These are phyloP conservation scores for Barbarea vulgaris DNA, from an alignment of 345 rosid genomes.

Conservation along the genomic window DNA sequence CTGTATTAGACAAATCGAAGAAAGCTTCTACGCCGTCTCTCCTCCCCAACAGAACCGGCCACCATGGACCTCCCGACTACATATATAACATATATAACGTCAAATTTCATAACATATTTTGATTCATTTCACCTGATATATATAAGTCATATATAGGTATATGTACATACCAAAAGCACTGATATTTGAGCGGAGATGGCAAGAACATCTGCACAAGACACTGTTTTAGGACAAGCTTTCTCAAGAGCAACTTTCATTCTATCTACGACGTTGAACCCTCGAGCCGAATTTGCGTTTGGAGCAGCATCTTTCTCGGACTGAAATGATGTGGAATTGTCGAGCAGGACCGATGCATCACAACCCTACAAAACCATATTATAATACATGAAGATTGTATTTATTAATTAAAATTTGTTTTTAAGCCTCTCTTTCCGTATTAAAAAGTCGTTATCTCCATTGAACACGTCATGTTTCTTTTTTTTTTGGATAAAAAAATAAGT, in stretches of 20 bases:
- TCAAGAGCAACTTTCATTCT: constrained; percentile 55
- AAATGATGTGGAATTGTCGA: constrained; percentile 48
- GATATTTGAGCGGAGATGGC: constrained; percentile 49
- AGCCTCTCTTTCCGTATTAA: not conserved
- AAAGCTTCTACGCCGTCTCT: constrained; percentile 43
- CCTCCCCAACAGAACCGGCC: constrained; percentile 43
- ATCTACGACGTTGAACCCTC: constrained; percentile 61
- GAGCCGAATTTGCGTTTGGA: constrained; percentile 56
- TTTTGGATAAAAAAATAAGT: not conserved
- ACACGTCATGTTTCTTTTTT: not conserved
- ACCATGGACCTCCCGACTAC: constrained; percentile 48
- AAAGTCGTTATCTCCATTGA: not conserved
- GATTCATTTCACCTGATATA: not conserved
- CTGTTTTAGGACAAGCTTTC: constrained; percentile 47
- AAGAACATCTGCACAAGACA: constrained; percentile 63
- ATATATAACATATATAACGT: not conserved
- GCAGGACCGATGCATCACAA: constrained; percentile 59
- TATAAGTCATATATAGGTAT: not conserved
- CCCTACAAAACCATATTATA: constrained; percentile 43
- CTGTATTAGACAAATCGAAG: constrained; percentile 33
- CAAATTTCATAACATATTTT: not conserved
- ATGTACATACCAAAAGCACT: constrained; percentile 38
- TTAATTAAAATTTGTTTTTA: not conserved
- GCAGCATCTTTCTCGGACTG: constrained; percentile 52
- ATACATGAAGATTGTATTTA: not conserved